Conservation (phyloP, 495 filamentous ascomycete species). For the Penicillium lividum region DNA sequence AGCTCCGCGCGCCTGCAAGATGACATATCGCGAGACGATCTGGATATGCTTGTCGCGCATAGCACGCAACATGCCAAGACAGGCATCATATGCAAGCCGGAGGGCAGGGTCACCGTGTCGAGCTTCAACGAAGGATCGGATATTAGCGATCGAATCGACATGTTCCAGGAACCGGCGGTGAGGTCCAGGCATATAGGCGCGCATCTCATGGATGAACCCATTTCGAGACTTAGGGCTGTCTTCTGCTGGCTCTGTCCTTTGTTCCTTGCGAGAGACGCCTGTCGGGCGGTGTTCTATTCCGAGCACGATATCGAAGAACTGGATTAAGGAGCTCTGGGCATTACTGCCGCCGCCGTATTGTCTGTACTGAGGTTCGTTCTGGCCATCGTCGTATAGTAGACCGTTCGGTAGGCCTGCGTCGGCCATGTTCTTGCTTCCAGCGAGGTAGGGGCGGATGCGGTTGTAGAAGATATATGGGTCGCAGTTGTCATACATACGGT, state of each 20-base stretch:
- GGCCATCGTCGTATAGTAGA: constrained; percentile 81
- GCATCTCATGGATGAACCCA: constrained; percentile 97
- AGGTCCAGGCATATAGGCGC: constrained; percentile 90
- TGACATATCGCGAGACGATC: constrained; percentile 95
- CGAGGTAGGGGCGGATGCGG: constrained; percentile 88
- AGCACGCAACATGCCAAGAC: constrained; percentile 82
- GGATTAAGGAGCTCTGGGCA: constrained; percentile 91
- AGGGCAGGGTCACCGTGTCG: constrained; percentile 63
- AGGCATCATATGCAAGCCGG: constrained; percentile 83
- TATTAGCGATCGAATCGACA: constrained; percentile 78
- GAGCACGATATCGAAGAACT: constrained; percentile 92
- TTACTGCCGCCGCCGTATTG: constrained; percentile 91
- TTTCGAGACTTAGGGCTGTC: constrained; percentile 49
- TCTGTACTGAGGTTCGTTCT: constrained; percentile 62
- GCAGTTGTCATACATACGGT: constrained; percentile 89
- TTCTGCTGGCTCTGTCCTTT: constrained; percentile 12
- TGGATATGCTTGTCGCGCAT: constrained; percentile 95
- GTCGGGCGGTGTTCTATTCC: constrained; percentile 91
- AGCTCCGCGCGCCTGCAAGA: constrained; percentile 62
- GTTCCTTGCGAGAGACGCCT: constrained; percentile 58
- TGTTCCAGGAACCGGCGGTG: constrained; percentile 88
- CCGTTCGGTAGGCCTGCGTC: constrained; percentile 87
- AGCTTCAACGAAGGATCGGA: constrained; percentile 77
- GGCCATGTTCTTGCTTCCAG: constrained; percentile 95
- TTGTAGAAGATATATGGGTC: constrained; percentile 94